phyloP scores from a whole-genome alignment of 1,139 yeast species.

The Debaryomyces robertsiae region DNA sequence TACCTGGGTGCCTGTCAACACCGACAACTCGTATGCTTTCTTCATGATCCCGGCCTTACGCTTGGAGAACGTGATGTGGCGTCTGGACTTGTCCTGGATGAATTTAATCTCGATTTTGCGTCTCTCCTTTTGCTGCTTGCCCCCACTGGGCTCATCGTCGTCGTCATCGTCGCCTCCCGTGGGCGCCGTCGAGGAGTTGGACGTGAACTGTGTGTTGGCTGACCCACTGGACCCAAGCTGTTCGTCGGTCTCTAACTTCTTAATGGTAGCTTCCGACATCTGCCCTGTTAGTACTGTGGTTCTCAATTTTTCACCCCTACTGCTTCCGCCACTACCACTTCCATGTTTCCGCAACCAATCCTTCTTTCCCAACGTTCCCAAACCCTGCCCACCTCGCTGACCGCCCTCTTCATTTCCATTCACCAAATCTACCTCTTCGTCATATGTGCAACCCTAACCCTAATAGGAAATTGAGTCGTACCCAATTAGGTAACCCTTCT shows the following conservation, averaged over 20 bases:
- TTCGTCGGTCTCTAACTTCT: conserved; percentile 44
- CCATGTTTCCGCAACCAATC: conserved; percentile 1
- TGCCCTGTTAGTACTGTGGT: conserved; percentile 27
- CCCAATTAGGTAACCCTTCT: conserved; percentile 31
- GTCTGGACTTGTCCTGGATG: conserved; percentile 94
- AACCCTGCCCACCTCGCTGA: neutral
- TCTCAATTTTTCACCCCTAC: conserved; percentile 1
- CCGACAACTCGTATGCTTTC: conserved; percentile 94
- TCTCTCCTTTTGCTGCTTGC: conserved; percentile 72
- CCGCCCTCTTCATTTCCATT: neutral
- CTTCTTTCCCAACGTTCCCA: neutral
- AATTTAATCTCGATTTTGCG: conserved; percentile 96
- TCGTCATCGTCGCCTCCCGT: conserved; percentile 55
- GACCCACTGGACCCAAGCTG: conserved; percentile 29
- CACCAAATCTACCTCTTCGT: conserved; percentile 5
- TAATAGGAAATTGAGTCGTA: conserved; percentile 27
- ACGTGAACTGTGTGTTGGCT: conserved; percentile 22
- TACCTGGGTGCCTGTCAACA: conserved; percentile 95
- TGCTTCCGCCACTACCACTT: neutral
- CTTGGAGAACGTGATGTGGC: conserved; percentile 96
- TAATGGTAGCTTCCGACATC: conserved; percentile 45
- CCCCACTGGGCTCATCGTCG: conserved; percentile 67
- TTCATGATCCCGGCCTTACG: conserved; percentile 99
- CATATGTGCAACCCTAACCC: conserved; percentile 26
- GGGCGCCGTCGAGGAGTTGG: conserved; percentile 23